Evolutionary conservation across 345 rosid species (phyloP), one percentile per base, ranked within the genome.

Genomic region (Rhodamnia argentea): DNA sequence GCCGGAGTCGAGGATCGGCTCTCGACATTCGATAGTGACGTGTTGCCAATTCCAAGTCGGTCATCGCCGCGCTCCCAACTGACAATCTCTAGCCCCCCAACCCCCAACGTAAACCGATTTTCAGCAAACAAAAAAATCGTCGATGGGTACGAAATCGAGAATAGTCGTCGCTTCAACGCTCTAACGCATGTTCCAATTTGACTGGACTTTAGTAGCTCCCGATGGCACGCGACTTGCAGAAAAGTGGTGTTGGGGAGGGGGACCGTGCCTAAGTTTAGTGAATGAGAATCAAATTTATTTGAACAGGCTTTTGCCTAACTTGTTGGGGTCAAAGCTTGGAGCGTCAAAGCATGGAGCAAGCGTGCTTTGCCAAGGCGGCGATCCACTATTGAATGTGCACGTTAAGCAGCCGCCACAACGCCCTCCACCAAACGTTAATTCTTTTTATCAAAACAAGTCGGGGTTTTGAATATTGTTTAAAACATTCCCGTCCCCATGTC

Each of bases 11-110:
- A 32, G 76, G 44, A 62, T 62, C 32, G 20, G 10, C 74, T 27
- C 40, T 27, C 11, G 42, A 62, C 75, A 62, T 0, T 62, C 40
- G 1, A 32, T 16, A 40, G 40, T 18, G 0, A 1, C 2, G 1
- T 0, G 44, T 7, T 16, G 5, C 7, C 10, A 11, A 32, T 32
- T 16, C 0, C 37, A 12, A 23, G 6, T 15, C 9, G 9, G 78
- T 1, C 44, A 32, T 7, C 7, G 0, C 24, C 1, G 5, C 0
- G 0, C 44, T 16, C 78, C 37, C 6, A 64, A 64, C 13, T 0
- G 44, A 1, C 44, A 18, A 16, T 64, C 24, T 15, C 20, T 64
- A 32, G 23, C 13, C 13, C 13, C 12, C 52, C 10, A 7, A 8
- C 50, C 52, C 52, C 13, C 12, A 32, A 32, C 12, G 18, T 1